These are phyloP conservation scores for Ganoderma meredithae DNA, from an alignment of 1,284 basidiomycete genomes.

Conservation along the genomic window DNA sequence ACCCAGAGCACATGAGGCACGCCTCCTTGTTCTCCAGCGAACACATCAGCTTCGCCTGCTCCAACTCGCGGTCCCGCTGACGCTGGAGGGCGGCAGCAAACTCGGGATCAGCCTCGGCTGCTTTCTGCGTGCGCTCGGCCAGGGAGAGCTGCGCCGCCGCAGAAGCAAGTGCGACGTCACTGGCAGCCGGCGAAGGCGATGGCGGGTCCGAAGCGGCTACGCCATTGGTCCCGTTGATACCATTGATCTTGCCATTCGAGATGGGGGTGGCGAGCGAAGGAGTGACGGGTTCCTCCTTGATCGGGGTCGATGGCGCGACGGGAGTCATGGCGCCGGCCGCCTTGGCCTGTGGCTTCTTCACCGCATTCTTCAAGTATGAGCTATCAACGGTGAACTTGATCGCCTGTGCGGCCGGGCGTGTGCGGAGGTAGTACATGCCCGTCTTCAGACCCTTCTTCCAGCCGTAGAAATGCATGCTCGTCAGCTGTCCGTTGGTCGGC, in stretches of 20 bases:
- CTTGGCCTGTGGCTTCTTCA: constrained; percentile 59
- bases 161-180: constrained; percentile 28
- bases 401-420: constrained; percentile 92
- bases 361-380: constrained; percentile 72
- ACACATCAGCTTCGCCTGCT: constrained; percentile 84
- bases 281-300: constrained; percentile 38
- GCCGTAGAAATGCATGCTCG: constrained; percentile 99
- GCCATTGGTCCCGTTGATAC: constrained; percentile 2
- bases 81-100: constrained; percentile 84
- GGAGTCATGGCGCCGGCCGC: constrained; percentile 27
- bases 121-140: constrained; percentile 56
- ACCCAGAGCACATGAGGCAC: constrained; percentile 87
- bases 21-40: constrained; percentile 91
- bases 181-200: constrained; percentile 27
- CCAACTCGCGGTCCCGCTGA: constrained; percentile 78
- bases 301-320: constrained; percentile 37
- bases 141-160: constrained; percentile 35
- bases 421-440: constrained; percentile 97
- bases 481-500: constrained; percentile 94
- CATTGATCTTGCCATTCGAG: constrained; percentile 21
- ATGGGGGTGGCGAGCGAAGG: constrained; percentile 33
- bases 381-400: constrained; percentile 99
- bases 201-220: constrained; percentile 23
- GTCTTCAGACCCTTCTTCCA: constrained; percentile 99
- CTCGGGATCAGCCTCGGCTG: constrained; percentile 75